phyloP scores from a whole-genome alignment of 1,284 basidiomycete genomes.

The Malassezia psittaci region DNA sequence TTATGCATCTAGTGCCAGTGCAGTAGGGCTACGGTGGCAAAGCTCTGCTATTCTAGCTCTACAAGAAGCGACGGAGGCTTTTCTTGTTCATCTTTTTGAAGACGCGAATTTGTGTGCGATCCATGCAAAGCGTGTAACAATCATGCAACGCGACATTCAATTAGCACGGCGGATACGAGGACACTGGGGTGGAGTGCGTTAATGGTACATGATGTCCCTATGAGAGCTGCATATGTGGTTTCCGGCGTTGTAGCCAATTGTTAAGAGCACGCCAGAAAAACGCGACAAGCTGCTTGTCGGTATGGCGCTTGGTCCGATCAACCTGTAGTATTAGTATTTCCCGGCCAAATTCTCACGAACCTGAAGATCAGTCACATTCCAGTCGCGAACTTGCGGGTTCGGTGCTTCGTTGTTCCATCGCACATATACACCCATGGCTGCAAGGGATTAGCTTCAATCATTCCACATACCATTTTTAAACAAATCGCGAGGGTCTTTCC shows the following conservation, averaged over 20 bases:
- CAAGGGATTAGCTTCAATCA: neutral
- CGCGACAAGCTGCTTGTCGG: conserved; percentile 88
- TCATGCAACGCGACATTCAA: conserved; percentile 47
- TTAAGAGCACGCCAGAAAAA: conserved; percentile 90
- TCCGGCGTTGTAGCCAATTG: conserved; percentile 58
- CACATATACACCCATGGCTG: conserved; percentile 56
- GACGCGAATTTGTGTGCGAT: conserved; percentile 47
- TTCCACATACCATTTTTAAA: conserved; percentile 72
- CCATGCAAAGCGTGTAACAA: conserved; percentile 42
- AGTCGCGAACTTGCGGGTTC: conserved; percentile 78
- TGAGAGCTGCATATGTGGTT: conserved; percentile 24
- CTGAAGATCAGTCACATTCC: conserved; percentile 91
- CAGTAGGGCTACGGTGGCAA: conserved; percentile 44
- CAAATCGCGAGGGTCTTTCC: conserved; percentile 77
- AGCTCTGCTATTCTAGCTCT: conserved; percentile 44
- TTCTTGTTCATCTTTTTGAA: conserved; percentile 45
- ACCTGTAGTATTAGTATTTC: conserved; percentile 24
- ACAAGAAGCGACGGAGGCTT: conserved; percentile 46
- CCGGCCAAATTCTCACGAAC: conserved; percentile 49
- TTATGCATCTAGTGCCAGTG: conserved; percentile 33
- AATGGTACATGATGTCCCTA: conserved; percentile 8
- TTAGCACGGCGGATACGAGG: conserved; percentile 43
- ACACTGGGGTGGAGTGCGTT: conserved; percentile 45
- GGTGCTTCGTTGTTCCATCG: conserved; percentile 83
- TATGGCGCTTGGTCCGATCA: conserved; percentile 57